Conservation (phyloP, 129 eudicot species). For the Apium graveolens region DNA sequence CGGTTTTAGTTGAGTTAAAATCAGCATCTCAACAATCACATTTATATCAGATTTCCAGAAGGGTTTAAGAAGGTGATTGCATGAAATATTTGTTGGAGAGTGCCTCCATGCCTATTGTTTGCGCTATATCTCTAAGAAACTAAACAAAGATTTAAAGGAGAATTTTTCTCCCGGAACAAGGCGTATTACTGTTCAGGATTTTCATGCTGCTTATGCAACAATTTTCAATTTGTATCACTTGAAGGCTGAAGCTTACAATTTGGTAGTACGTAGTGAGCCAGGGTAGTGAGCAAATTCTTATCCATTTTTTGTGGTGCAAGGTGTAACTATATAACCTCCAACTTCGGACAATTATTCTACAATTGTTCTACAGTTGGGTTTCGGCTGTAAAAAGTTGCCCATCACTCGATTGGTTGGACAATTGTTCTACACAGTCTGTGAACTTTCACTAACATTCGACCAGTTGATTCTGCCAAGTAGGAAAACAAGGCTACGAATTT, state of each 20-base stretch:
- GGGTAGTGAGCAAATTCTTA: conserved; percentile 83
- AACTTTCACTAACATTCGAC: too few species aligned
- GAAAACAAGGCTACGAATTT: conserved; percentile 40
- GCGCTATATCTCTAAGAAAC: conserved; percentile 68
- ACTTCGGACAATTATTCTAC: conserved; percentile 63
- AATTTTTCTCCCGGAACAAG: conserved; percentile 84
- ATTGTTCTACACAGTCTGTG: conserved; percentile 54
- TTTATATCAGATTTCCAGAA: conserved; percentile 62
- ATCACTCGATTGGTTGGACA: too few species aligned
- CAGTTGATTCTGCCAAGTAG: conserved; percentile 71
- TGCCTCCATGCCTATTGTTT: conserved; percentile 75
- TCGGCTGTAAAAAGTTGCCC: too few species aligned
- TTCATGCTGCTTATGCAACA: conserved; percentile 69
- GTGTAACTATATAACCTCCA: conserved; percentile 66
- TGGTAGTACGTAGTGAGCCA: conserved; percentile 66
- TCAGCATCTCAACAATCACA: conserved; percentile 52
- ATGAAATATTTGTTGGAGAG: conserved; percentile 48
- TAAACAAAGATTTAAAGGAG: conserved; percentile 70
- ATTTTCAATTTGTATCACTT: conserved; percentile 65
- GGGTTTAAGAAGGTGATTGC: conserved; percentile 55
- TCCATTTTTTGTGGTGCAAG: conserved; percentile 70
- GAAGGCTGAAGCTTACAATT: conserved; percentile 89
- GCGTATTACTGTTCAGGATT: conserved; percentile 87
- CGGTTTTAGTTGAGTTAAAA: conserved; percentile 69
- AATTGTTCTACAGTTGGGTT: conserved; percentile 60